Conservation (phyloP, 345 rosid genomes). For the Syzygium aromaticum region DNA sequence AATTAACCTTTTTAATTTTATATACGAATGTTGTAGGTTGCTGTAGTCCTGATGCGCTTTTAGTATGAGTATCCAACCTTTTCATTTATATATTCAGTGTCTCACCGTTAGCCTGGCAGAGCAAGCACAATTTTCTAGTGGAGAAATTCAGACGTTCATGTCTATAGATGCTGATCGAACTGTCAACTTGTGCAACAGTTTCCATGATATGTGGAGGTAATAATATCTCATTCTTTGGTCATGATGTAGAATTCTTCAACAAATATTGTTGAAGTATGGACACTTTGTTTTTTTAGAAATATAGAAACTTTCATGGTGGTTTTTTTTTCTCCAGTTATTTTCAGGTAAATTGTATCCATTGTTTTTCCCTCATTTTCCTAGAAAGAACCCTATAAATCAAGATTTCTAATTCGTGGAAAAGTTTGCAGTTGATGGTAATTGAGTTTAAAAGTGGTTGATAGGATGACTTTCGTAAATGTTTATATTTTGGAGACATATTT, state of each 20-base stretch:
- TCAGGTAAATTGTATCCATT: background rate
- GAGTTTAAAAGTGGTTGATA: background rate
- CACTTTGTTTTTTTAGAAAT: background rate
- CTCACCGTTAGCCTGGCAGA: conserved; percentile 59
- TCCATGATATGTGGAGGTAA: conserved; percentile 97
- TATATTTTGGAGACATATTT: background rate
- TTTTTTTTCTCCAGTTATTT: background rate
- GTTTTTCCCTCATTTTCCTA: background rate
- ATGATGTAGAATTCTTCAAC: background rate
- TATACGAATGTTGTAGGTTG: background rate
- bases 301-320: background rate
- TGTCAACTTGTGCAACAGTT: conserved; percentile 78
- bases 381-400: background rate
- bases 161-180: conserved; percentile 92
- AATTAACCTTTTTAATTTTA: background rate
- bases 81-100: conserved; percentile 44
- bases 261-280: background rate
- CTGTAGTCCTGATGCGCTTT: background rate
- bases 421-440: background rate
- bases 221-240: conserved; percentile 7
- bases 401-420: background rate
- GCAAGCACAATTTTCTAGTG: conserved; percentile 69
- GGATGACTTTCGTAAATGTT: background rate
- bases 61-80: background rate
- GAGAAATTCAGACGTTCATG: conserved; percentile 98